Evolutionary conservation across 306 rosid genomes (phyloP).

Genomic region (Casuarina glauca): DNA sequence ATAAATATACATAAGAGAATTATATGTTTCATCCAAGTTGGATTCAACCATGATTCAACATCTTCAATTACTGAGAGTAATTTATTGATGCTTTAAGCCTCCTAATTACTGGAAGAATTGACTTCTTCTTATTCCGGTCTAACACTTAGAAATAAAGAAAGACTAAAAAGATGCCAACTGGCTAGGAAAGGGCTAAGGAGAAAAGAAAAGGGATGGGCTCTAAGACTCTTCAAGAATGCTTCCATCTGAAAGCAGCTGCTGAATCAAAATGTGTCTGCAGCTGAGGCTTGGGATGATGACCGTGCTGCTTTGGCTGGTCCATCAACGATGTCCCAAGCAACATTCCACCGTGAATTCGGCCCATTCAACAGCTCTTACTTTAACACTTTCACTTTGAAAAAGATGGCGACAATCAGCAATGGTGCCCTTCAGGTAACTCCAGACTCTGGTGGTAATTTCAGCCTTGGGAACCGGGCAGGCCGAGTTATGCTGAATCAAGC

Average conservation of each 20-base stretch:
- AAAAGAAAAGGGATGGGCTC: background rate
- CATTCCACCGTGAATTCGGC: constrained; percentile 17
- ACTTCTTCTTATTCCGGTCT: constrained; percentile 46
- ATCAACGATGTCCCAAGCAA: constrained; percentile 20
- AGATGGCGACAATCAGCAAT: constrained; percentile 40
- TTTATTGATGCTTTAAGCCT: constrained; percentile 96
- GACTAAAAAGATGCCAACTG: no score
- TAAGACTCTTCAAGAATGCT: background rate
- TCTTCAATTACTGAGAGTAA: constrained; percentile 95
- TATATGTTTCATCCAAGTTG: constrained; percentile 87
- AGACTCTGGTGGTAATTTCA: constrained; percentile 45
- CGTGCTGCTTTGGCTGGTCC: constrained; percentile 27
- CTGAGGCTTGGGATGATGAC: background rate
- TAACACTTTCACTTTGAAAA: constrained; percentile 5
- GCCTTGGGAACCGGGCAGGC: constrained; percentile 39
- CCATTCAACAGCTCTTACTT: constrained; percentile 38
- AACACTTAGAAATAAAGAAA: background rate
- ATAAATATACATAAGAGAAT: constrained; percentile 75
- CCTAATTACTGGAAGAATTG: constrained; percentile 83
- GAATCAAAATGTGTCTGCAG: constrained; percentile 15
- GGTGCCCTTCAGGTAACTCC: constrained; percentile 64
- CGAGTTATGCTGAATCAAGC: constrained; percentile 38
- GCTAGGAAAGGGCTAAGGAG: background rate
- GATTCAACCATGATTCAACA: constrained; percentile 81
- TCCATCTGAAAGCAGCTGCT: background rate